phyloP scores from a whole-genome alignment of 2,329 filamentous ascomycete species.

The Magnaporthales sp. region DNA sequence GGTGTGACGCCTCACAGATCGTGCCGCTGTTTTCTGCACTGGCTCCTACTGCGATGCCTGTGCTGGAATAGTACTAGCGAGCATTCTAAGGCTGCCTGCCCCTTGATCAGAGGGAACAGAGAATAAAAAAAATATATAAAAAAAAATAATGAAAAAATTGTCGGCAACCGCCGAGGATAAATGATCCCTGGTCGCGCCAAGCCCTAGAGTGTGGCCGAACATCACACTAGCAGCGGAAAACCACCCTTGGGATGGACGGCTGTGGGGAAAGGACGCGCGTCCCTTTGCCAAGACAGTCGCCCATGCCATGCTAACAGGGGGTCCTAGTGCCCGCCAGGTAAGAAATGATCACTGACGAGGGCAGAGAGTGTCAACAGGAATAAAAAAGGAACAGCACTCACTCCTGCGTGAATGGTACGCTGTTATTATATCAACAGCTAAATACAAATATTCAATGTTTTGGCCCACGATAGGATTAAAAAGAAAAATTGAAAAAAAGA shows the following conservation, averaged over 20 bases:
- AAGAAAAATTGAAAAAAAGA: no score
- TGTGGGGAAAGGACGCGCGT: neutral
- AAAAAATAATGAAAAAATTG: neutral
- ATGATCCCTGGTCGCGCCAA: neutral
- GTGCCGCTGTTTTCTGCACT: neutral
- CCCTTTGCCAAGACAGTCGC: neutral
- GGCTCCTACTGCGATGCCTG: neutral
- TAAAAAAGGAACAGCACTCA: neutral
- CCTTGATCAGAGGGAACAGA: neutral
- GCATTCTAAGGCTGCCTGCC: neutral
- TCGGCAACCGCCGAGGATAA: neutral
- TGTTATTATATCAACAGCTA: neutral
- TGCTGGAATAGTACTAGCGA: neutral
- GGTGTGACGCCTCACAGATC: neutral
- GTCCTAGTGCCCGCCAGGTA: neutral
- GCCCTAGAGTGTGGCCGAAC: neutral
- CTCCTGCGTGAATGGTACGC: neutral
- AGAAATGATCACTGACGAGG: neutral
- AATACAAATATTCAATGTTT: neutral
- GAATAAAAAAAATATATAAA: neutral
- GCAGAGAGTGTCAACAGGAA: neutral
- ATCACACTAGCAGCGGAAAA: neutral
- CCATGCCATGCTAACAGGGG: neutral
- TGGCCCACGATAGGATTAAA: neutral
- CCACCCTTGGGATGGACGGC: neutral